Evolutionary conservation across 2,329 filamentous ascomycete genomes (phyloP).

Genomic region (Boeremia exigua): DNA sequence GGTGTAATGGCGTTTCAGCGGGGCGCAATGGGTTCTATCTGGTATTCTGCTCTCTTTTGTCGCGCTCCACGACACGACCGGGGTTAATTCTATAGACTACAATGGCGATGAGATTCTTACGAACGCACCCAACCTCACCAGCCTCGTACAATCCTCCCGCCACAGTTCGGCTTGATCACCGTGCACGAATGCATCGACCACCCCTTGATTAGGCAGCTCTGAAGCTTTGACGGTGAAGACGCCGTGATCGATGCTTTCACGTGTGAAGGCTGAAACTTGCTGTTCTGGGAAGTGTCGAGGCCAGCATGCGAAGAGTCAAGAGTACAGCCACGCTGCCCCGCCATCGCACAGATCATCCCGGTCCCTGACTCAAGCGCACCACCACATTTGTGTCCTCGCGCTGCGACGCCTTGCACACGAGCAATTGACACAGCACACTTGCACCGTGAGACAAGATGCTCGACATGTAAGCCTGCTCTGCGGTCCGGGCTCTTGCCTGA

Average conservation of each 20-base stretch:
- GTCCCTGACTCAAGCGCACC: conserved; percentile 36
- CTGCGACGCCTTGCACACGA: conserved; percentile 20
- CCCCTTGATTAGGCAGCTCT: conserved; percentile 43
- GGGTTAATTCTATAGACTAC: conserved; percentile 5
- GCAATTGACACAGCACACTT: conserved; percentile 18
- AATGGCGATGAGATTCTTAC: conserved; percentile 3
- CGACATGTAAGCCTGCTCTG: conserved; percentile 37
- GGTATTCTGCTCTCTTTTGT: conserved; percentile 14
- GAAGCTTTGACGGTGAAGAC: conserved; percentile 41
- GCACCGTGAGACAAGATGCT: conserved; percentile 33
- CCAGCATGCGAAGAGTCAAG: neutral
- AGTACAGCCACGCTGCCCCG: conserved; percentile 28
- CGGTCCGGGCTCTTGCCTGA: neutral
- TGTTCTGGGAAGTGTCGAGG: conserved; percentile 30
- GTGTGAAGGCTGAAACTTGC: conserved; percentile 24
- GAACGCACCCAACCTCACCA: neutral
- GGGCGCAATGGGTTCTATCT: conserved; percentile 31
- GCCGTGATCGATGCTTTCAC: conserved; percentile 38
- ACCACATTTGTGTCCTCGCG: conserved; percentile 22
- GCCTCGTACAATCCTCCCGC: neutral
- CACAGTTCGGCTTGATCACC: conserved; percentile 15
- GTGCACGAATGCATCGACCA: conserved; percentile 31
- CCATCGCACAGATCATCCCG: conserved; percentile 23
- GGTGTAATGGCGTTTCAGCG: conserved; percentile 37
- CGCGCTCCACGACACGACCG: neutral